Base-by-base conservation (phyloP, 2,329 filamentous ascomycete species). In the Fusarium paranaense region DNA sequence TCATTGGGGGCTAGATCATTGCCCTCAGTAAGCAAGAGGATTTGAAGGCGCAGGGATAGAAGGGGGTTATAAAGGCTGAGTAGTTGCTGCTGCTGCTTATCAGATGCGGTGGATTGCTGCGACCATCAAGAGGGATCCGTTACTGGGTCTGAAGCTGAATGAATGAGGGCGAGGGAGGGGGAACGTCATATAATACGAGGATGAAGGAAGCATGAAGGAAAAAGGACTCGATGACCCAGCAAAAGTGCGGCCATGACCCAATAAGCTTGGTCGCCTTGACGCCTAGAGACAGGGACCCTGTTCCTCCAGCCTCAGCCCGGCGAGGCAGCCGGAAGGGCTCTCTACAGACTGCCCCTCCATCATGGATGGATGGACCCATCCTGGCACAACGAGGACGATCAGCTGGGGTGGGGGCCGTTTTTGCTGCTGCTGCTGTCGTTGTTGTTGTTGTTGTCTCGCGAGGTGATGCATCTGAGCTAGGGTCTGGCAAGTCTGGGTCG, bases 391-490 rank as follows among this genome's bases (percentile, higher is more conserved):
- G 9, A 52, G 25, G 47, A 22, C 22, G 35, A 56, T 56, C 47
- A 62, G 61, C 61, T 63, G 27, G 37, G 54, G 67, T 74, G 71
- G 71, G 71, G 71, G 52, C 58, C 54, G 32, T 66, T 74, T 65
- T 27, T 40, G 47, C 9, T 30, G 25, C 45, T 47, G 27, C 27
- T 27, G 25, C 25, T 27, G 52, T 50, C 45, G 32, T 65, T 73
- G 62, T 25, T 37, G 42, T 13, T 25, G 25, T 27, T 50, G 45
- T 50, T 27, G 42, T 50, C 45, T 50, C 45, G 25, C 16, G 45
- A 47, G 42, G 42, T 22, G 20, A 47, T 47, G 42, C 13, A 47
- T 25, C 42, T 47, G 14, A 20, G n/a, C 14, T 14, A 37, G 35
- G 35, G 35, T 18, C 35, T 37, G 40, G n/a, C 18, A 20, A 9